Evolutionary conservation across 257 asterid genomes (phyloP).

Genomic region (Buddleja alternifolia): DNA sequence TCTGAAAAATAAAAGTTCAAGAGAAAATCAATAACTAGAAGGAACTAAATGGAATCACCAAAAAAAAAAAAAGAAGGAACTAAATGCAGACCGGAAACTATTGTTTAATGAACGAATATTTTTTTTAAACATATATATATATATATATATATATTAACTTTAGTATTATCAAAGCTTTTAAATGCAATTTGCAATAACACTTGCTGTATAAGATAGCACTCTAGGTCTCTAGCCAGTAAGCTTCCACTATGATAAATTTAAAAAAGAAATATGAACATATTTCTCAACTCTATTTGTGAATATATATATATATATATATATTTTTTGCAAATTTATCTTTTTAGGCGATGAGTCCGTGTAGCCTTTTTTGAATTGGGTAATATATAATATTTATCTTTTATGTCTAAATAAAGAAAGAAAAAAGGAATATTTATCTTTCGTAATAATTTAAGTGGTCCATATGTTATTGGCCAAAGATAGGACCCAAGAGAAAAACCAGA

Average conservation of each 20-base stretch:
- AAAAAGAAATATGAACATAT: background rate
- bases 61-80: too few relatives aligned
- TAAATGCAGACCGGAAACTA: too few relatives aligned
- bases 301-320: background rate
- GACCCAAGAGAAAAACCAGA: background rate
- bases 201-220: background rate
- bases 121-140: too few relatives aligned
- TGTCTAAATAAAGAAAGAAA: background rate
- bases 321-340: background rate
- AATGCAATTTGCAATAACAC: background rate
- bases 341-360: background rate
- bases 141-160: background rate
- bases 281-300: too few relatives aligned
- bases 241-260: background rate
- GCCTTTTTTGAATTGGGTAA: background rate
- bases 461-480: constrained; percentile 10
- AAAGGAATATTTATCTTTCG: constrained; percentile 23
- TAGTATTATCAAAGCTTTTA: background rate
- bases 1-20: too few relatives aligned
- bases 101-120: too few relatives aligned
- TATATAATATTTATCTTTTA: constrained; percentile 5
- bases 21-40: too few relatives aligned
- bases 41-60: too few relatives aligned
- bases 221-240: background rate
- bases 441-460: constrained; percentile 39